Evolutionary conservation across 2,329 filamentous ascomycete species (phyloP).

Genomic region (Fusarium sp.): DNA sequence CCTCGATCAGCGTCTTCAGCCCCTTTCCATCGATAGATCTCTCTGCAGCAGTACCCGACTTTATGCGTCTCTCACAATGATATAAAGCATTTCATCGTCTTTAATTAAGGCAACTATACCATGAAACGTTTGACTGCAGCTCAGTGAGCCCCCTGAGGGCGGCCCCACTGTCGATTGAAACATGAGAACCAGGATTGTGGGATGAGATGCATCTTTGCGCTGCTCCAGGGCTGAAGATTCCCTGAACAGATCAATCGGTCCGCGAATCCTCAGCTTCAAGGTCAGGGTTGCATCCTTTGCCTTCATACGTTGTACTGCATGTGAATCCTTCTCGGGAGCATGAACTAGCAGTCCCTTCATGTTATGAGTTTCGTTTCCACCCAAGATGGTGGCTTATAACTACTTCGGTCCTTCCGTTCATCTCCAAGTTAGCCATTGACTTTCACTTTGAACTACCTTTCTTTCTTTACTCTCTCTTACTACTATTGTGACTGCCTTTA

Average conservation of each 20-base stretch:
- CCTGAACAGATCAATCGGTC: slow-evolving; percentile 1
- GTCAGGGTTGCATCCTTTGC: not conserved
- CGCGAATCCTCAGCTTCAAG: not conserved
- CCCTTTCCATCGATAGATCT: not conserved
- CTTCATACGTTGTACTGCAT: not conserved
- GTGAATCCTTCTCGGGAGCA: not conserved
- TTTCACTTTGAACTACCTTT: not conserved
- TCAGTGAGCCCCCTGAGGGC: not conserved
- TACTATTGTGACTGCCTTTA: not conserved
- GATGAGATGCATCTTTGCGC: not conserved
- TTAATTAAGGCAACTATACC: not conserved
- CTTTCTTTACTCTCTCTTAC: not conserved
- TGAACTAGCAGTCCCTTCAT: slow-evolving; percentile 9
- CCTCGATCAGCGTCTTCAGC: not conserved
- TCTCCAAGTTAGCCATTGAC: not conserved
- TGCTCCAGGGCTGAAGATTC: not conserved
- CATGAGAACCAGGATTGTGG: not conserved
- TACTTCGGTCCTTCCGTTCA: not conserved
- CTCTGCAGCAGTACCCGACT: not conserved
- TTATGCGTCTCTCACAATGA: not conserved
- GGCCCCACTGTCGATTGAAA: slow-evolving; percentile 5
- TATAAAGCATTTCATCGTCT: not conserved
- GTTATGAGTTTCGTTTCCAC: not conserved
- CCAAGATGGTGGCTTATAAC: not conserved
- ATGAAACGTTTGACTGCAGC: not conserved